A percentile compares a stretch with the other conserved stretches of the same genome.
phyloP scores from a whole-genome alignment of 2,329 filamentous ascomycete species.

The Clarireedia hainanense region DNA sequence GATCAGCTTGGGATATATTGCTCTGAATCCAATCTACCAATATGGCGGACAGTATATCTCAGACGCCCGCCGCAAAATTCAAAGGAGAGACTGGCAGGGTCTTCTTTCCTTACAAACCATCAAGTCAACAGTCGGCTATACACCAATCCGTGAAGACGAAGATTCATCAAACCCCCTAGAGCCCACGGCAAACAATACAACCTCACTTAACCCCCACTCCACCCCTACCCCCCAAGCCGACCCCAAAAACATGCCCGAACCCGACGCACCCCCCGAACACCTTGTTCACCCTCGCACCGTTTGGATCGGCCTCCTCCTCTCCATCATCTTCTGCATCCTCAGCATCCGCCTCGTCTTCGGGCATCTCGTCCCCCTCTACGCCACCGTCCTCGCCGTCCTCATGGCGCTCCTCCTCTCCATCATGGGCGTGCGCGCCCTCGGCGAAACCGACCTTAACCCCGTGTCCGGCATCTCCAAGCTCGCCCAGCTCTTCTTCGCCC shows the following conservation, averaged over 20 bases:
- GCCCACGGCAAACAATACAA: no score
- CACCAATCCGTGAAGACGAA: conserved; percentile 16
- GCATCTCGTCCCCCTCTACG: conserved; percentile 67
- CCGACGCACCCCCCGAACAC: conserved; percentile 78
- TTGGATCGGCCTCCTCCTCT: conserved; percentile 64
- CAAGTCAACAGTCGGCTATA: conserved; percentile 22
- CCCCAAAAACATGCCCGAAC: conserved; percentile 33
- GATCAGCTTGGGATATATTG: conserved; percentile 75
- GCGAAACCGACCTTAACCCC: conserved; percentile 89
- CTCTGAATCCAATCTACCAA: conserved; percentile 53
- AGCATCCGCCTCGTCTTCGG: conserved; percentile 82
- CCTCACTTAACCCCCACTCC: no score
- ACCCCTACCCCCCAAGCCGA: neutral
- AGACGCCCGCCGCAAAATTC: conserved; percentile 19
- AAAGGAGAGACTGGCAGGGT: conserved; percentile 25
- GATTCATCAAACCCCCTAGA: conserved; percentile 11
- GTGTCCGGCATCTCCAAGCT: conserved; percentile 96
- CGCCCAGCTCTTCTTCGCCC: conserved; percentile 88
- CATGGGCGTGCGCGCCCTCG: conserved; percentile 61
- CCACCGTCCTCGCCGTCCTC: conserved; percentile 70
- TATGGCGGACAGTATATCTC: conserved; percentile 35
- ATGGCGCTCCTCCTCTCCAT: conserved; percentile 77
- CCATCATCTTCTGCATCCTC: conserved; percentile 69
- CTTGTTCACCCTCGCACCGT: conserved; percentile 68
- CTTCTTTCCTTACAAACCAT: conserved; percentile 15